phyloP scores from a whole-genome alignment of 2,329 filamentous ascomycete genomes.

The Harringtonia aguacate region DNA sequence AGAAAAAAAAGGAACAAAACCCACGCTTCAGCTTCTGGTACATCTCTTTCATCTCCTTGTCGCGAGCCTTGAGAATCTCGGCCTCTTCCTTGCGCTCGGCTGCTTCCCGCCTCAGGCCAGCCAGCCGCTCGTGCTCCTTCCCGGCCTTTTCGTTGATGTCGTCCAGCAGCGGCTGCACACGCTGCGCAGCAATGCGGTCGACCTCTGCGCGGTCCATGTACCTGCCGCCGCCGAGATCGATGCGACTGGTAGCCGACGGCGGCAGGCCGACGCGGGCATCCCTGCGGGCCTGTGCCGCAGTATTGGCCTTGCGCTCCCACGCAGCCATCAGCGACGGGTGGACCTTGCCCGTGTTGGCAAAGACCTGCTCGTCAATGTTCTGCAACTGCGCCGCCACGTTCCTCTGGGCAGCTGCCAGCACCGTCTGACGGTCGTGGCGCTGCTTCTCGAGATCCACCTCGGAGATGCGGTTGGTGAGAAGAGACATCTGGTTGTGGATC shows the following conservation, averaged over 20 bases:
- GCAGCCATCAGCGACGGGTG: conserved; percentile 58
- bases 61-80: conserved; percentile 32
- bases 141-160: conserved; percentile 75
- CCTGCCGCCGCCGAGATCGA: conserved; percentile 69
- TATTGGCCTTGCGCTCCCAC: conserved; percentile 69
- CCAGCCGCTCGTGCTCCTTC: conserved; percentile 55
- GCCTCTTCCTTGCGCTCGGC: conserved; percentile 33
- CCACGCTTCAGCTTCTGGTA: conserved; percentile 48
- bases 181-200: conserved; percentile 64
- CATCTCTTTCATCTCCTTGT: conserved; percentile 42
- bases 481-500: conserved; percentile 37
- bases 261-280: conserved; percentile 47
- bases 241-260: conserved; percentile 29
- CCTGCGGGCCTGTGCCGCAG: conserved; percentile 55
- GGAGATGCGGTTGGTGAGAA: conserved; percentile 3
- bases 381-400: conserved; percentile 75
- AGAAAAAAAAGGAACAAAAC: conserved; percentile 15
- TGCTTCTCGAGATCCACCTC: conserved; percentile 61
- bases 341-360: conserved; percentile 63
- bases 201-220: conserved; percentile 71
- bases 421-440: conserved; percentile 59
- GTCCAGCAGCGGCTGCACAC: conserved; percentile 73
- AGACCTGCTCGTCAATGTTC: conserved; percentile 73
- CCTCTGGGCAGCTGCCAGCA: conserved; percentile 70
- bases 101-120: conserved; percentile 51